These are phyloP conservation scores for Torulaspora quercuum DNA, from an alignment of 805 yeast genomes.

Conservation along the genomic window DNA sequence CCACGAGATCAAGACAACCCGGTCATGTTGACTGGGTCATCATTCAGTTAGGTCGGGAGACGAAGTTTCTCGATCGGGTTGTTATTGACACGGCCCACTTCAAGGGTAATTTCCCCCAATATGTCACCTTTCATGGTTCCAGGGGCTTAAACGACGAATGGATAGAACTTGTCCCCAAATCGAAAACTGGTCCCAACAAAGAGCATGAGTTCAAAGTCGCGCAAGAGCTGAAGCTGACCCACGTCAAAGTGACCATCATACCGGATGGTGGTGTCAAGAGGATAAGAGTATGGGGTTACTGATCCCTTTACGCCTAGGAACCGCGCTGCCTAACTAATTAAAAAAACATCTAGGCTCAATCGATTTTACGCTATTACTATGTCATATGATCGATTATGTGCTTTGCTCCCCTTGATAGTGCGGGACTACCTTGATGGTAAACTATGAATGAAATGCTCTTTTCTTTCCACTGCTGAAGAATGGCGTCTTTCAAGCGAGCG, in stretches of 20 bases:
- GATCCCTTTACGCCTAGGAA: too few species aligned
- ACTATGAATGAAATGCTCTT: too few species aligned
- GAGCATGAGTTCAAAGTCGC: constrained; percentile 57
- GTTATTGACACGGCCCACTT: constrained; percentile 90
- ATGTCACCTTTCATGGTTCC: constrained; percentile 64
- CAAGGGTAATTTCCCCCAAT: constrained; percentile 93
- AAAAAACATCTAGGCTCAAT: too few species aligned
- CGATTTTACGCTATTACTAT: too few species aligned
- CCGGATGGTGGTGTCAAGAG: constrained; percentile 98
- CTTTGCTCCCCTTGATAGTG: too few species aligned
- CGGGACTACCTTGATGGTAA: too few species aligned
- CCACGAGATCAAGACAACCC: constrained; percentile 76
- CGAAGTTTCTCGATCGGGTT: constrained; percentile 51
- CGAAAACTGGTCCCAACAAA: constrained; percentile 77
- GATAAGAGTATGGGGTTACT: constrained; percentile 69
- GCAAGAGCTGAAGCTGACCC: constrained; percentile 48
- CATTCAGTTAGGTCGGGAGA: constrained; percentile 66
- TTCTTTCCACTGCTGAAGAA: too few species aligned
- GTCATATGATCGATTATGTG: too few species aligned
- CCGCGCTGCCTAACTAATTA: too few species aligned
- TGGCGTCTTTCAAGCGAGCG: too few species aligned
- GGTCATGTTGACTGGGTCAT: constrained; percentile 93
- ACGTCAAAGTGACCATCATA: constrained; percentile 74
- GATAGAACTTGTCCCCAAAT: constrained; percentile 59
- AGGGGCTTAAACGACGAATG: constrained; percentile 49